Evolutionary conservation across 2,329 filamentous ascomycete species (phyloP).

Genomic region (Paramyrothecium roridum): DNA sequence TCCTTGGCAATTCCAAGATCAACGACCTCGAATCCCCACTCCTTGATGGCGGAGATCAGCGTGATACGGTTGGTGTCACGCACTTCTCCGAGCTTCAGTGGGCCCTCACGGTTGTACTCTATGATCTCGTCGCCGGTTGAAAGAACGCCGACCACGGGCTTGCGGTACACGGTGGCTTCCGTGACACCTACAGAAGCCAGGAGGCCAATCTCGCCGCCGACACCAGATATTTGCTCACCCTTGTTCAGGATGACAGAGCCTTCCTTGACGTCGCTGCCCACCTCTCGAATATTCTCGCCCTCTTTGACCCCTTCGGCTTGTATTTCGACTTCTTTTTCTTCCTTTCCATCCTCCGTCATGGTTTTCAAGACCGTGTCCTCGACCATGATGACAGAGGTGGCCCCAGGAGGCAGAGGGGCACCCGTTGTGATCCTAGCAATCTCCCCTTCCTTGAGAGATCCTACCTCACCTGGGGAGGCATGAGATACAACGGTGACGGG

Average conservation of each 20-base stretch:
- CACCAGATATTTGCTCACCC: conserved; percentile 79
- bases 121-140: conserved; percentile 96
- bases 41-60: conserved; percentile 71
- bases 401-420: conserved; percentile 82
- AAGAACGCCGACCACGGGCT: conserved; percentile 78
- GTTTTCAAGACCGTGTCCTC: conserved; percentile 82
- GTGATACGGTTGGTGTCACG: conserved; percentile 91
- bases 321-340: conserved; percentile 88
- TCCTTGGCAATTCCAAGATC: conserved; percentile 86
- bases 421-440: conserved; percentile 93
- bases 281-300: conserved; percentile 86
- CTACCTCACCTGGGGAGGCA: conserved; percentile 68
- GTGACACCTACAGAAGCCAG: conserved; percentile 79
- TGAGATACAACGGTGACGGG: conserved; percentile 86
- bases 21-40: conserved; percentile 73
- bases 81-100: conserved; percentile 76
- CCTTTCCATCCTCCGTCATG: conserved; percentile 73
- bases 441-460: conserved; percentile 65
- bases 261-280: conserved; percentile 79
- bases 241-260: conserved; percentile 68
- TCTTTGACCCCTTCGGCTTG: conserved; percentile 70
- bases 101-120: conserved; percentile 60
- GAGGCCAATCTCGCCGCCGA: conserved; percentile 88
- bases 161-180: conserved; percentile 68
- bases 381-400: conserved; percentile 87